Conservation (phyloP, 441 rosid genomes). For the Populus hybrid region DNA sequence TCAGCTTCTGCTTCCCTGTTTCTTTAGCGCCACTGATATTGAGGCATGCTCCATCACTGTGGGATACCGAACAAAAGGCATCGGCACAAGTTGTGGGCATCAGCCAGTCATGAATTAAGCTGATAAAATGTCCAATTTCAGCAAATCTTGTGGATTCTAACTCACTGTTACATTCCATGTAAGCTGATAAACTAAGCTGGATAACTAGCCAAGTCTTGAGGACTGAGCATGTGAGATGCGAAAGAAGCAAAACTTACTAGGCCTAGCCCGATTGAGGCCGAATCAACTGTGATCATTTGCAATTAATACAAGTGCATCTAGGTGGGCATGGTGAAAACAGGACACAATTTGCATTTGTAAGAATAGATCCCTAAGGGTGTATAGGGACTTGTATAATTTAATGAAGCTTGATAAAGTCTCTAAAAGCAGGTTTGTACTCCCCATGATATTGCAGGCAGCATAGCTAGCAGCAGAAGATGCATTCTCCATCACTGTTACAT, state of each 20-base stretch:
- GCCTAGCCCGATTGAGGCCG: conserved; percentile 50
- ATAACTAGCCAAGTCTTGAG: neutral
- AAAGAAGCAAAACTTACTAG: conserved; percentile 39
- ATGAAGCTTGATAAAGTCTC: conserved; percentile 54
- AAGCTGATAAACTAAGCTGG: neutral
- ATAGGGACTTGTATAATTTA: conserved; percentile 59
- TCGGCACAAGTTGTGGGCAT: neutral
- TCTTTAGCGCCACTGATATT: conserved; percentile 59
- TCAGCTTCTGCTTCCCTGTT: conserved; percentile 48
- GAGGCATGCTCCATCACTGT: conserved; percentile 58
- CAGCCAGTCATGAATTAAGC: neutral
- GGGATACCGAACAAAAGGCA: conserved; percentile 13
- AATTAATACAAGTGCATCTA: neutral
- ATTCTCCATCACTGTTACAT: conserved; percentile 41
- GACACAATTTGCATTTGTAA: conserved; percentile 24
- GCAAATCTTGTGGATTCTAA: neutral
- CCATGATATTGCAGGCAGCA: conserved; percentile 55
- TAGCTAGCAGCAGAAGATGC: conserved; percentile 44
- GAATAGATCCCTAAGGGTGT: conserved; percentile 70
- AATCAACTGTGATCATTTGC: conserved; percentile 5
- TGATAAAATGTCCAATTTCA: neutral
- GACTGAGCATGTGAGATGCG: neutral
- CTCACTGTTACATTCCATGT: neutral
- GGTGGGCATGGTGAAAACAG: too few relatives aligned
- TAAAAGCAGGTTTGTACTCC: conserved; percentile 53